Evolutionary conservation across 192 early-diverging fungal genomes (phyloP).

Genomic region (Phycomyces blakesleeanus): DNA sequence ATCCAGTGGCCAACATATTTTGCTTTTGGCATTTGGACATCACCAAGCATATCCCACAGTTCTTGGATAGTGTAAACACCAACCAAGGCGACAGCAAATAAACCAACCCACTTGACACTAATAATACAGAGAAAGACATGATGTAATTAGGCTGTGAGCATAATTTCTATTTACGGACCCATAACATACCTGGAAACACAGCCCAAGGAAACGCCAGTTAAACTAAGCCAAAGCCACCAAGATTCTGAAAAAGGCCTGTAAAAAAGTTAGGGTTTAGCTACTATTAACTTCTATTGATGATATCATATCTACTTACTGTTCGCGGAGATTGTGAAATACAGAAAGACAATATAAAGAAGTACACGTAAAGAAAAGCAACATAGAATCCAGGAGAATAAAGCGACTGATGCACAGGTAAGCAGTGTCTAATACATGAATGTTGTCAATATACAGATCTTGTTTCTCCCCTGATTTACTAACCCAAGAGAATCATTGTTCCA

Average conservation of each 20-base stretch:
- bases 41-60: constrained; percentile 86
- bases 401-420: constrained; percentile 76
- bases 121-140: not conserved
- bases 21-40: constrained; percentile 58
- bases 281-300: not conserved
- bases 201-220: constrained; percentile 87
- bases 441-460: not conserved
- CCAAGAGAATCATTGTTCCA: constrained; percentile 72
- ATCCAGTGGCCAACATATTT: constrained; percentile 84
- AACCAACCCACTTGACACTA: constrained; percentile 94
- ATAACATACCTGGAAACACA: constrained; percentile 56
- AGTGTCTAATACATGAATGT: constrained; percentile 46
- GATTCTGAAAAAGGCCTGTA: constrained; percentile 66
- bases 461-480: constrained; percentile 32
- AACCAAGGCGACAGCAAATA: constrained; percentile 88
- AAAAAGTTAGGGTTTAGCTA: not conserved
- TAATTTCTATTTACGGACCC: no score
- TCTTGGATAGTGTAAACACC: constrained; percentile 91
- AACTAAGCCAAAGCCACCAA: constrained; percentile 88
- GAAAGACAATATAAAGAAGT: constrained; percentile 64
- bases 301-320: not conserved
- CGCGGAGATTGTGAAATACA: constrained; percentile 45
- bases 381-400: constrained; percentile 93
- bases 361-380: constrained; percentile 88
- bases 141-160: not conserved